Conservation (phyloP, 768 basidiomycete species). For the Flagelloscypha sp. region DNA sequence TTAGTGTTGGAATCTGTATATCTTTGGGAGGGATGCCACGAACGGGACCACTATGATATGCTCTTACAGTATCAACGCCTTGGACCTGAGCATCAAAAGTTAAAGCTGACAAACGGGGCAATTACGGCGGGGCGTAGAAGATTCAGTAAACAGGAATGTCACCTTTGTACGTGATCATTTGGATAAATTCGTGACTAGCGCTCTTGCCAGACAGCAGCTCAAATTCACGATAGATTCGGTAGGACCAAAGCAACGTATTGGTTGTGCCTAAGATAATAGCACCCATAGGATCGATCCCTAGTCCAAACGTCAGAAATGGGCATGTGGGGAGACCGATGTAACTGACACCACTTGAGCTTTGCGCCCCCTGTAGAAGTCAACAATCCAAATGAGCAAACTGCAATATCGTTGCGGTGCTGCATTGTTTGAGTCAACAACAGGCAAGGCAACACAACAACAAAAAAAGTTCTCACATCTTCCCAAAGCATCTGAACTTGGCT, state of each 20-base stretch:
- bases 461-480: no score
- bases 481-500: slow-evolving; percentile 93
- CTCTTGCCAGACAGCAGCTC: slow-evolving; percentile 85
- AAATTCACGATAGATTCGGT: slow-evolving; percentile 76
- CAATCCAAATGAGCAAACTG: slow-evolving; percentile 38
- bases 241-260: slow-evolving; percentile 43
- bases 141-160: no score
- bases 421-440: no score
- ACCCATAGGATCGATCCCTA: slow-evolving; percentile 73
- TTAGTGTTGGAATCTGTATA: not conserved
- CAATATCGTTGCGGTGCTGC: slow-evolving; percentile 32
- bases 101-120: no score
- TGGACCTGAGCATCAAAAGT: slow-evolving; percentile 85
- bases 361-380: slow-evolving; percentile 81
- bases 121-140: no score
- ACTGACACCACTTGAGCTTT: slow-evolving; percentile 75
- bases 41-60: slow-evolving; percentile 86
- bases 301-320: slow-evolving; percentile 6
- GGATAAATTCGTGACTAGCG: slow-evolving; percentile 84
- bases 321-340: not conserved
- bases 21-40: slow-evolving; percentile 15
- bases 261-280: slow-evolving; percentile 54
- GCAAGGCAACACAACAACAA: no score
- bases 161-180: slow-evolving; percentile 91
- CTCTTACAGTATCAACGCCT: slow-evolving; percentile 84